A percentile compares a stretch with the other conserved stretches of the same genome.
phyloP scores from a whole-genome alignment of 768 basidiomycete species.

The Trametopsis cervina region DNA sequence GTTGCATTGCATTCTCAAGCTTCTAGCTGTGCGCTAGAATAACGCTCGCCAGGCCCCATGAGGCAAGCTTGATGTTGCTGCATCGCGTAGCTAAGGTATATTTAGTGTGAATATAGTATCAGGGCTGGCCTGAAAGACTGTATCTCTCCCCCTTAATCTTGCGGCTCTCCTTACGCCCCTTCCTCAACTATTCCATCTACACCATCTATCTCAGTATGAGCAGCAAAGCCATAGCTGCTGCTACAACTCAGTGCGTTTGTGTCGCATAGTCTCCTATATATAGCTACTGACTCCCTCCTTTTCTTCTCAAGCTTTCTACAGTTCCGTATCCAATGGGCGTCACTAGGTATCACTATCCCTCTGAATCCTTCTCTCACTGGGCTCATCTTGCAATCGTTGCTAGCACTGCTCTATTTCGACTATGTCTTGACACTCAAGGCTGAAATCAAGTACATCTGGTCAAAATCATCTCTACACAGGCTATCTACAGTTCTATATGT shows the following conservation, averaged over 20 bases:
- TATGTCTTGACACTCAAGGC: conserved; percentile 25
- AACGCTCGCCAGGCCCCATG: neutral
- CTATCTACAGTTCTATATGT: conserved; percentile 26
- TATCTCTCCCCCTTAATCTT: neutral
- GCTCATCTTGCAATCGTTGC: too few species aligned
- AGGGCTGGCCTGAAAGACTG: too few species aligned
- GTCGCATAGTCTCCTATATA: neutral
- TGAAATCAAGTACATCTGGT: conserved; percentile 30
- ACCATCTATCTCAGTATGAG: neutral
- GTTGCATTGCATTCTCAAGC: too few species aligned
- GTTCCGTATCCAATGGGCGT: conserved; percentile 9
- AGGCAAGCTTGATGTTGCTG: neutral
- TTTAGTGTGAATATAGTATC: too few species aligned
- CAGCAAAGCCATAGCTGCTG: neutral
- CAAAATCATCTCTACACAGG: conserved; percentile 13
- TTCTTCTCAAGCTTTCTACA: conserved; percentile 6
- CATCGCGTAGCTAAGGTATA: neutral
- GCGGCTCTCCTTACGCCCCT: neutral
- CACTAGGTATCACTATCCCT: neutral
- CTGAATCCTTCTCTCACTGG: too few species aligned
- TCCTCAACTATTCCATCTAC: neutral
- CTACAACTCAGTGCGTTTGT: neutral
- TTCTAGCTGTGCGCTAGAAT: neutral
- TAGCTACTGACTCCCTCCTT: neutral
- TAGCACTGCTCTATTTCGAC: conserved; percentile 26